These are phyloP conservation scores for Diaporthe batatas DNA, from an alignment of 2,329 filamentous ascomycete species.

Conservation along the genomic window DNA sequence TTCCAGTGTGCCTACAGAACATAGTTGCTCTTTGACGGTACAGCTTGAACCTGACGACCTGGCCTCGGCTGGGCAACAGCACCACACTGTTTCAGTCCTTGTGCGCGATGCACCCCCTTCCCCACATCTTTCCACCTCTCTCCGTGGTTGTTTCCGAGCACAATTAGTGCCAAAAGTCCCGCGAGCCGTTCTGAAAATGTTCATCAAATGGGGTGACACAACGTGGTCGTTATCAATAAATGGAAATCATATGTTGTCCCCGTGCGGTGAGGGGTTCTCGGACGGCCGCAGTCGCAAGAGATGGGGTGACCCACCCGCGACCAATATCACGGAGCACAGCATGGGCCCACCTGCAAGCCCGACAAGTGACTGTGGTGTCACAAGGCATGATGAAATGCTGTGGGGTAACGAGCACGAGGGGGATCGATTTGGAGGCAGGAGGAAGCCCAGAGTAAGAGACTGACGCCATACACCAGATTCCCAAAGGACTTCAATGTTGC, in stretches of 20 bases:
- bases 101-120: background rate
- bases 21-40: background rate
- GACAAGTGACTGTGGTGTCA: background rate
- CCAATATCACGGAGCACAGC: background rate
- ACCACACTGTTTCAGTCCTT: background rate
- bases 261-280: constrained; percentile 12
- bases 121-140: background rate
- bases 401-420: background rate
- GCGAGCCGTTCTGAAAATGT: background rate
- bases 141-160: no score
- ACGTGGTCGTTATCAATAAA: background rate
- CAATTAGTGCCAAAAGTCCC: background rate
- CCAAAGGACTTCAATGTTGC: no score
- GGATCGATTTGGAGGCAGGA: no score
- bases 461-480: background rate
- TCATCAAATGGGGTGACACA: background rate
- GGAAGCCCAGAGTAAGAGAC: background rate
- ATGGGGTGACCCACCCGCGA: constrained; percentile 5
- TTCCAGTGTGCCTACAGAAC: background rate
- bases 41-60: background rate
- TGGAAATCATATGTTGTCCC: background rate
- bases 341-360: background rate
- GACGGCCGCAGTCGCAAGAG: constrained; percentile 7
- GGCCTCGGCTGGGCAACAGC: background rate
- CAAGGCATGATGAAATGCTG: background rate